Evolutionary conservation across 2,329 filamentous ascomycete genomes (phyloP).

Genomic region (Neonectria coccinea): DNA sequence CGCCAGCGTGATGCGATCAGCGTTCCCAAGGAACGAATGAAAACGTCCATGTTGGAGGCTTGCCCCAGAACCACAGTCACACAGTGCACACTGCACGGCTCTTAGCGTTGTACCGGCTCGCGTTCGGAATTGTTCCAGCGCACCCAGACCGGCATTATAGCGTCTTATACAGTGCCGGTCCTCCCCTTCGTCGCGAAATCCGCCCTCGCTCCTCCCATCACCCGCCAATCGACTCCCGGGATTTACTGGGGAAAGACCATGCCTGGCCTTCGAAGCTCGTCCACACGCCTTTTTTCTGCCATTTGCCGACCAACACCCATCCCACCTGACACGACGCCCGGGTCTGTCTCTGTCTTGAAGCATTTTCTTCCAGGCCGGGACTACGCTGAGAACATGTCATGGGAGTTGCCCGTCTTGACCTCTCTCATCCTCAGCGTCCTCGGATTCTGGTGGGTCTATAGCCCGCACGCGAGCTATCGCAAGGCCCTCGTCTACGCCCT

Average conservation of each 20-base stretch:
- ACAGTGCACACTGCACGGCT: slow-evolving; percentile 19
- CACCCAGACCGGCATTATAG: slow-evolving; percentile 1
- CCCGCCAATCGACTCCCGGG: slow-evolving; percentile 44
- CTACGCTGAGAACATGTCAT: slow-evolving; percentile 58
- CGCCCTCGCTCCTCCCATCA: slow-evolving; percentile 10
- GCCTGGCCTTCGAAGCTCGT: slow-evolving; percentile 28
- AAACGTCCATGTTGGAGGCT: not conserved
- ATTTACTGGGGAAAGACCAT: slow-evolving; percentile 42
- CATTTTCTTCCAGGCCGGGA: slow-evolving; percentile 40
- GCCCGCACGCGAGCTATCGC: slow-evolving; percentile 48
- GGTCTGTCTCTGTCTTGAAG: slow-evolving; percentile 42
- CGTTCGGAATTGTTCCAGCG: not conserved
- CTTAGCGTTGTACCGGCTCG: not conserved
- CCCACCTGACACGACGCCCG: slow-evolving; percentile 42
- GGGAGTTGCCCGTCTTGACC: slow-evolving; percentile 56
- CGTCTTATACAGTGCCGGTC: slow-evolving; percentile 23
- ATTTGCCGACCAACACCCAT: slow-evolving; percentile 46
- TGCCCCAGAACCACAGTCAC: slow-evolving; percentile 1
- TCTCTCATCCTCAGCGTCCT: slow-evolving; percentile 54
- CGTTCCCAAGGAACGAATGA: slow-evolving; percentile 9
- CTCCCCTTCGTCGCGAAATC: slow-evolving; percentile 9
- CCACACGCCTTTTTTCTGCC: slow-evolving; percentile 45
- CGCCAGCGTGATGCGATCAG: slow-evolving; percentile 23
- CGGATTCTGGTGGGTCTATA: slow-evolving; percentile 54
- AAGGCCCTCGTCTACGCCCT: slow-evolving; percentile 49